Base-by-base conservation (phyloP, 208 protist species). In the Jaenimonas drosophilae region DNA sequence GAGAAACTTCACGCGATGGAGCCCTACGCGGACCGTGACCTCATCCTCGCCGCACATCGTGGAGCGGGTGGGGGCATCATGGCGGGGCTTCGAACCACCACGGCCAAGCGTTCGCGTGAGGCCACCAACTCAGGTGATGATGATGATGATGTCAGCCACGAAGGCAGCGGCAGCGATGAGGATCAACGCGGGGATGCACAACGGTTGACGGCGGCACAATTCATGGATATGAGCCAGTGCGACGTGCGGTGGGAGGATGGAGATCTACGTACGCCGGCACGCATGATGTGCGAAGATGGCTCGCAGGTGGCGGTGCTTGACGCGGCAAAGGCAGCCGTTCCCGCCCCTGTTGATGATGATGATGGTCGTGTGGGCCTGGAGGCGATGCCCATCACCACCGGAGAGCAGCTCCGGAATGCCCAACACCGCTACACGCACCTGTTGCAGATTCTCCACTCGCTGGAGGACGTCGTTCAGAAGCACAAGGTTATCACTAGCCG, bases 21-120 rank as follows among this genome's bases (percentile, higher is more conserved):
- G 42, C 53, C 53, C 39, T 71, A 71, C 38, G 64, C 43, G 0
- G 57, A 71, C 34, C 65, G 60, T 4, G 60, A 64, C 41, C 40
- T 63, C 5, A 44, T 69, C 24, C 55, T 60, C 4, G 48, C 57
- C 3, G 30, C 49, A 3, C 43, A 33, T 4, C 57, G 58, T 20
- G 59, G 49, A 17, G 38, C 27, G 9, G 45, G 45, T 4, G 45
- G 45, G 5, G 64, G 64, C 12, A 65, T 71, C 26, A 71, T 71
- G 64, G 44, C 39, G 3, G 64, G 64, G 19, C 53, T 71, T 3
- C 58, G 58, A n/a, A 56, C 37, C 34, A 46, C n/a, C n/a, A 46
- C n/a, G 25, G 7, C 36, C 4, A 69, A 52, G 20, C 46, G 46
- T 5, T 20, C 17, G n/a, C 24, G 17, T 56, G 54, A 4, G 30